A percentile compares a stretch with the other conserved stretches of the same genome.
These are phyloP conservation scores for Scleromitrula shiraiana DNA, from an alignment of 2,329 filamentous ascomycete species.

Conservation along the genomic window DNA sequence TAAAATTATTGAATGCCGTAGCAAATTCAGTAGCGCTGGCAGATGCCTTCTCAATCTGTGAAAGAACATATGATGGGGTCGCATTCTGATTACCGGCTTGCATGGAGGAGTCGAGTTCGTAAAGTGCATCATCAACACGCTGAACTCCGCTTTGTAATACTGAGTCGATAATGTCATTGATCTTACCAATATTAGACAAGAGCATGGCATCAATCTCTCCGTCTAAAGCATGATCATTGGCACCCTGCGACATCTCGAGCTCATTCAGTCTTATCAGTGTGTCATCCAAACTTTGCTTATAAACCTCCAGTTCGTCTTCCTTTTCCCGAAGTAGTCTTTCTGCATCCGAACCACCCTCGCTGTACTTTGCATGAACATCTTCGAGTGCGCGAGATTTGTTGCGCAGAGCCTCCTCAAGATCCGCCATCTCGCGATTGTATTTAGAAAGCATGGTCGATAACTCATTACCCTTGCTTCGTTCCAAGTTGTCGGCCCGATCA, in stretches of 20 bases:
- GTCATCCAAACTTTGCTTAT: constrained; percentile 97
- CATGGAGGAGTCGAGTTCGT: constrained; percentile 96
- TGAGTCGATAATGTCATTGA: constrained; percentile 96
- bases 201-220: constrained; percentile 87
- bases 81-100: constrained; percentile 98
- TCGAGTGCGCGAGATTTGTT: constrained; percentile 85
- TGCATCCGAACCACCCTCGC: constrained; percentile 76
- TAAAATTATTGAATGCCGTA: constrained; percentile 96
- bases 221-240: constrained; percentile 73
- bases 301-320: constrained; percentile 95
- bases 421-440: constrained; percentile 95
- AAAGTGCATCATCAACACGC: constrained; percentile 90
- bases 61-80: constrained; percentile 87
- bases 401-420: constrained; percentile 84
- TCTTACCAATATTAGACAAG: constrained; percentile 78
- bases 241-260: constrained; percentile 65
- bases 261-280: constrained; percentile 89
- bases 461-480: constrained; percentile 89
- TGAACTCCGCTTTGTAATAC: constrained; percentile 89
- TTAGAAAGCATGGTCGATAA: constrained; percentile 89
- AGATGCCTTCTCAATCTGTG: constrained; percentile 94
- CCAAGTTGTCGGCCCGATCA: constrained; percentile 84
- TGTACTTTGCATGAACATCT: constrained; percentile 68
- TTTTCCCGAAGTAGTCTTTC: constrained; percentile 83
- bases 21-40: constrained; percentile 94